Conservation (phyloP, 2,329 filamentous ascomycete species). For the Calonectria hongkongensis region DNA sequence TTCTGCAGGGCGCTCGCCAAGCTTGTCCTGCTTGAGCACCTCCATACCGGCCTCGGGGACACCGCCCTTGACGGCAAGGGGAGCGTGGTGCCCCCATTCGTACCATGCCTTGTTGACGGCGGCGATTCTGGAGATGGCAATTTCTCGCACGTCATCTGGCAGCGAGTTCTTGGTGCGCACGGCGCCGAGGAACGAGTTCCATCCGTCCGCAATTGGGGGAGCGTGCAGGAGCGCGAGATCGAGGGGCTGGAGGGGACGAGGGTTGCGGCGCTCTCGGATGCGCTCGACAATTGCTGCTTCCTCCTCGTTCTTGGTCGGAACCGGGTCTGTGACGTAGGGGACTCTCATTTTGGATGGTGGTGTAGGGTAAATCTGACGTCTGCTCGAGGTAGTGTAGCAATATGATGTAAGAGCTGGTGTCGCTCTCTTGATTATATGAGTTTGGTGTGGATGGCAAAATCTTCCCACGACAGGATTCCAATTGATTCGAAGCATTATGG, state of each 20-base stretch:
- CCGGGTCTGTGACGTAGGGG: conserved; percentile 77
- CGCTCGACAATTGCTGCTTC: conserved; percentile 77
- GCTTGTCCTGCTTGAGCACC: conserved; percentile 61
- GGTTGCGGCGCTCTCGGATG: conserved; percentile 78
- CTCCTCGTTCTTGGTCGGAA: conserved; percentile 64
- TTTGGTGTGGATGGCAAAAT: not conserved
- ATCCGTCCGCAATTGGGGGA: conserved; percentile 84
- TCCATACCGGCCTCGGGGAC: conserved; percentile 72
- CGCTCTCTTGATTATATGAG: not conserved
- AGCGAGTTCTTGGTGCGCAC: conserved; percentile 73
- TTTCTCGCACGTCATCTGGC: conserved; percentile 78
- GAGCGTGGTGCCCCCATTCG: conserved; percentile 88
- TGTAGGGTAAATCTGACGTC: conserved; percentile 39
- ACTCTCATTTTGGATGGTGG: conserved; percentile 74
- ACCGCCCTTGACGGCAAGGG: conserved; percentile 76
- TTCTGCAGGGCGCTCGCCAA: conserved; percentile 57
- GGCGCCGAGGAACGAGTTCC: conserved; percentile 81
- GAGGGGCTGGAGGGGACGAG: conserved; percentile 83
- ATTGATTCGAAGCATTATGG: conserved; percentile 41
- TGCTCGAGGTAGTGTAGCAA: conserved; percentile 9
- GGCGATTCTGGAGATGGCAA: conserved; percentile 88
- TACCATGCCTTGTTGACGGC: conserved; percentile 89
- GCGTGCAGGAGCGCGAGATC: conserved; percentile 86
- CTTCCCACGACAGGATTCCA: conserved; percentile 16
- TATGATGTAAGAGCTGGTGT: not conserved